Conservation (phyloP, 371 early-diverging fungal species). For the Haplosporangium sp. region DNA sequence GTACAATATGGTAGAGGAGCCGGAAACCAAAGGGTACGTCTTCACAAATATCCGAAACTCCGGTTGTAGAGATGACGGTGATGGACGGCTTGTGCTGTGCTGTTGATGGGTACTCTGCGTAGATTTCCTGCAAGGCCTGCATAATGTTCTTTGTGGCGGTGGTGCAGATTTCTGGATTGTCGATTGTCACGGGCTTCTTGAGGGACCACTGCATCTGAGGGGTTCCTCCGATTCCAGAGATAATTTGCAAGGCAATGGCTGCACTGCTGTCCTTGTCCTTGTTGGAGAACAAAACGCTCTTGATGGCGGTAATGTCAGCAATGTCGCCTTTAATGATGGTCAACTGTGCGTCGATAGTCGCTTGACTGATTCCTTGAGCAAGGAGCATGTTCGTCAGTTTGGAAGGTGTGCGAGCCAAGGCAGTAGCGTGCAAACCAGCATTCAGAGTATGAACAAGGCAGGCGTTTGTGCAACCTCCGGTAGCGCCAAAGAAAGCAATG, state of each 20-base stretch:
- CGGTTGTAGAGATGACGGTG: conserved; percentile 33
- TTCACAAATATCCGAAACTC: conserved; percentile 27
- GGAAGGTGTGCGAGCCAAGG: conserved; percentile 45
- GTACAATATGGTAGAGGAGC: conserved; percentile 21
- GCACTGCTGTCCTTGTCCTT: conserved; percentile 2
- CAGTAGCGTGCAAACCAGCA: conserved; percentile 37
- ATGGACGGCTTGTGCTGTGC: conserved; percentile 33
- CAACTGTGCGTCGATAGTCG: conserved; percentile 26
- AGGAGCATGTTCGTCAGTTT: conserved; percentile 38
- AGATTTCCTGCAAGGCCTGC: conserved; percentile 30
- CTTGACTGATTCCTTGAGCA: conserved; percentile 31
- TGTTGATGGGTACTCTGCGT: conserved; percentile 10
- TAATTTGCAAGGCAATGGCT: conserved; percentile 31
- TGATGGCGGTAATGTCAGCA: conserved; percentile 21
- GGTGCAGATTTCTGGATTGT: conserved; percentile 38
- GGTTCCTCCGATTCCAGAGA: conserved; percentile 45
- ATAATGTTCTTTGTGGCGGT: conserved; percentile 28
- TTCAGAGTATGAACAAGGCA: conserved; percentile 38
- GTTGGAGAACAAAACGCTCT: conserved; percentile 21
- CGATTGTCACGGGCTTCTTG: conserved; percentile 21
- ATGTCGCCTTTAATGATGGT: conserved; percentile 39
- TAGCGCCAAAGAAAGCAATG: conserved; percentile 48
- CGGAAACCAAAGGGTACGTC: conserved; percentile 42
- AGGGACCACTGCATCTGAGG: conserved; percentile 15
- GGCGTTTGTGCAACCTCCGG: conserved; percentile 47